phyloP scores from a whole-genome alignment of 2,329 filamentous ascomycete species.

The Pestalotiopsis sp. region DNA sequence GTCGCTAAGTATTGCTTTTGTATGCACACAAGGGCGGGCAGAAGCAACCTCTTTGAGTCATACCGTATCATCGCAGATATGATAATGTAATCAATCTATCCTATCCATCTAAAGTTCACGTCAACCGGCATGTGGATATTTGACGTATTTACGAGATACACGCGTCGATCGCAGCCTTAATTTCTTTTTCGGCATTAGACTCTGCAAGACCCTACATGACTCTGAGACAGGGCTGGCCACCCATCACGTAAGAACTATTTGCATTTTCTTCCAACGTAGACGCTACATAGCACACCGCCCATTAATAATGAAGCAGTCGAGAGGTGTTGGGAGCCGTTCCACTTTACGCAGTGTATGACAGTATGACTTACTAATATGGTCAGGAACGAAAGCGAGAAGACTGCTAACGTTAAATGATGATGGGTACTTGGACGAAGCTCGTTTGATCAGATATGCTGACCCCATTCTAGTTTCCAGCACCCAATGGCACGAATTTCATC shows the following conservation, averaged over 20 bases:
- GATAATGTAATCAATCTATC: background rate
- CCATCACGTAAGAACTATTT: background rate
- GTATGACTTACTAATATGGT: no score
- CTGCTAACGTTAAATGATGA: no score
- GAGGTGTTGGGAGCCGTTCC: background rate
- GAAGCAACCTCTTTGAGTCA: background rate
- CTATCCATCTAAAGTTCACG: background rate
- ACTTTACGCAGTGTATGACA: no score
- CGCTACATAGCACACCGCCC: background rate
- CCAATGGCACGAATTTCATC: slow-evolving; percentile 45
- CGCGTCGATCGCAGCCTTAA: background rate
- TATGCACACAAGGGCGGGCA: background rate
- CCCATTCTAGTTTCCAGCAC: background rate
- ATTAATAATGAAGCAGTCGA: background rate
- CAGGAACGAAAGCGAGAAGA: no score
- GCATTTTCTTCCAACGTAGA: background rate
- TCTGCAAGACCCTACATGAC: background rate
- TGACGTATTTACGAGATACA: background rate
- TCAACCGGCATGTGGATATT: background rate
- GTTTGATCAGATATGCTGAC: no score
- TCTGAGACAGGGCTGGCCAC: background rate
- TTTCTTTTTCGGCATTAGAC: background rate
- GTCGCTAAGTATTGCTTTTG: background rate
- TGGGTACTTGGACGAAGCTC: no score
- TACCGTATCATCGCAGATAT: background rate